Evolutionary conservation across 2,329 filamentous ascomycete genomes (phyloP), one percentile per base, ranked within the genome.

Genomic region (Pyrenochaeta sp.): DNA sequence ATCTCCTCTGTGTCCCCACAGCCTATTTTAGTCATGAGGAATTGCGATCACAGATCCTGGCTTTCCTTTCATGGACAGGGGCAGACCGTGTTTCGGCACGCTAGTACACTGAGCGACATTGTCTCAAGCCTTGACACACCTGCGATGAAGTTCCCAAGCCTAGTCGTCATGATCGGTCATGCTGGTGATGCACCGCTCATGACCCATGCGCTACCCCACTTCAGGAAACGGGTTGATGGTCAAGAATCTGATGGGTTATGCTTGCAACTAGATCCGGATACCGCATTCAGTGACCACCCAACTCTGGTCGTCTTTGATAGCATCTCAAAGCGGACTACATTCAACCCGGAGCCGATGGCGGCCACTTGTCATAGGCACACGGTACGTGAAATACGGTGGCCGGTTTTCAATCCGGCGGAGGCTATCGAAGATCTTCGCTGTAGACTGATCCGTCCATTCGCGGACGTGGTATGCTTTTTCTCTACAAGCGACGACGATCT

Each of bases 291-390:
- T 35, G 20, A 35, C n/a, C 20, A 17, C 13, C 32, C 32, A 13
- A 35, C 24, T 9, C 20, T 35, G 17, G 18, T 35, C 11, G 20
- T 15, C 22, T 22, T 23, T 22, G 32, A 24, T n/a, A 15, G 24
- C n/a, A 35, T 35, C 32, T 35, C 20, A 11, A 35, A 23, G 32
- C 32, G 32, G 32, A 35, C n/a, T 23, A 35, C 32, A 22, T 35
- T 13, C n/a, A 15, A 17, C 13, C 20, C 17, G 18, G 32, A 24
- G 20, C 32, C 32, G 13, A 35, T 35, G 20, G 11, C 32, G 13
- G n/a, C 32, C 18, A 20, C 20, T 13, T 35, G 20, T 35, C 20
- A 35, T 13, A 13, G 20, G 20, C 20, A 35, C 22, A 24, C 20
- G 7, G 20, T 35, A 35, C 32, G 32, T 35, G 3, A 20, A 35